Base-by-base conservation (phyloP, 352 stramenopile genomes). In the Thalassiosira mediterranea region DNA sequence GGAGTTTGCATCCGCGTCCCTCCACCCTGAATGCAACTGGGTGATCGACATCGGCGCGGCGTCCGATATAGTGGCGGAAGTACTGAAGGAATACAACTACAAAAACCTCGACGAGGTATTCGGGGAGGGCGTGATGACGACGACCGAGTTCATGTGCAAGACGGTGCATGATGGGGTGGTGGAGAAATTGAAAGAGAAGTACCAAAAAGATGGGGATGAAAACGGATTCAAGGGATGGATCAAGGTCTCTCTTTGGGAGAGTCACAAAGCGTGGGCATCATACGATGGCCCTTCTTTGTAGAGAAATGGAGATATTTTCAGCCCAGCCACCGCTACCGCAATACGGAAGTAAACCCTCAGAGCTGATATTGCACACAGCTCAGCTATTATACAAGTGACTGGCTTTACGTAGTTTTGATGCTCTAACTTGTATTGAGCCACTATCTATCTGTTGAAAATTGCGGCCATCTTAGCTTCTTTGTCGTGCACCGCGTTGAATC, bases 41-140 rank as follows among this genome's bases (percentile, higher is more conserved):
- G 91, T 96, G 4, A 87, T 96, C 52, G 91, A 96, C 72, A 96
- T 96, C 71, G 91, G 91, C 13, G 67, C 85, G 32, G 91, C 91
- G 19, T 93, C 84, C 1, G 76, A 90, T n/a, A 79, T 95, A 40
- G 48, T 96, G 5, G 26, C 49, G 4, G 73, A 88, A 7, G 90
- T 95, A 17, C 74, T 95, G 49, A 69, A 58, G 15, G 74, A 91
- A 46, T 96, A 95, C 72, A 95, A 96, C 82, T 90, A 94, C 47
- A 89, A 95, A 65, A 95, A 95, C 67, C 74, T 96, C 23, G 90
- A 96, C 79, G 84, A 95, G 49, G 47, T 95, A 0, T 96, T 94
- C 72, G 84, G 87, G 1, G 75, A 90, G 42, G 68, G 38, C 19
- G 63, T 90, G 0, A 91, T 95, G 76, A 96, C 91, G 8, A 95